A percentile compares a stretch with the other conserved stretches of the same genome.
phyloP scores from a whole-genome alignment of 192 early-diverging fungal species.

The Backusella macrospora region DNA sequence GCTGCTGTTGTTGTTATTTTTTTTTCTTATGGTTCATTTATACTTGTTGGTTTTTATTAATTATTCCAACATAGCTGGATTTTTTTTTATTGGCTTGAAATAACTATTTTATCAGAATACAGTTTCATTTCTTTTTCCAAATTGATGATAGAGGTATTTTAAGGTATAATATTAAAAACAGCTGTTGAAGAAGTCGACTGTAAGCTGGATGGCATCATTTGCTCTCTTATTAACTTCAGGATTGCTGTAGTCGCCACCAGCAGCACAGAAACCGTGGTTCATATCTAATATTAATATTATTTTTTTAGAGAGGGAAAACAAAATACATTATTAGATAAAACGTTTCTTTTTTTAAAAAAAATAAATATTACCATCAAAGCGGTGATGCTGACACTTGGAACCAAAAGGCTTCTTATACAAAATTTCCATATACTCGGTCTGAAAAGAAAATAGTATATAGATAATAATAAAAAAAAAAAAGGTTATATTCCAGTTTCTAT shows the following conservation, averaged over 20 bases:
- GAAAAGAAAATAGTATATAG: no score
- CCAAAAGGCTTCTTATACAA: conserved; percentile 54
- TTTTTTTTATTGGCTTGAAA: no score
- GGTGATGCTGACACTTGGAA: conserved; percentile 49
- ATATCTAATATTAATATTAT: conserved; percentile 27
- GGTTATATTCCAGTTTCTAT: no score
- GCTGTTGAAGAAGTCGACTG: conserved; percentile 48
- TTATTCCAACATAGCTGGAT: no score
- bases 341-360: no score
- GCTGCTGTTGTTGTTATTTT: no score
- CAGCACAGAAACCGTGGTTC: conserved; percentile 58
- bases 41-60: no score
- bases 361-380: conserved; percentile 45
- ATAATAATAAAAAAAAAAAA: no score
- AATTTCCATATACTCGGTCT: conserved; percentile 36
- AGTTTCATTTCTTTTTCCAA: no score
- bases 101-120: no score
- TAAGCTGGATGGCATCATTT: conserved; percentile 53
- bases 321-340: not conserved
- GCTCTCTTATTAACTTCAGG: conserved; percentile 46
- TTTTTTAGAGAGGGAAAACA: not conserved
- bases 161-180: not conserved
- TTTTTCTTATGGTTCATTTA: no score
- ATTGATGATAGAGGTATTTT: no score
- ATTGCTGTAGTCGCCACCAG: conserved; percentile 56